Evolutionary conservation across 1,284 basidiomycete species (phyloP).

Genomic region (Volvariella surrecta): DNA sequence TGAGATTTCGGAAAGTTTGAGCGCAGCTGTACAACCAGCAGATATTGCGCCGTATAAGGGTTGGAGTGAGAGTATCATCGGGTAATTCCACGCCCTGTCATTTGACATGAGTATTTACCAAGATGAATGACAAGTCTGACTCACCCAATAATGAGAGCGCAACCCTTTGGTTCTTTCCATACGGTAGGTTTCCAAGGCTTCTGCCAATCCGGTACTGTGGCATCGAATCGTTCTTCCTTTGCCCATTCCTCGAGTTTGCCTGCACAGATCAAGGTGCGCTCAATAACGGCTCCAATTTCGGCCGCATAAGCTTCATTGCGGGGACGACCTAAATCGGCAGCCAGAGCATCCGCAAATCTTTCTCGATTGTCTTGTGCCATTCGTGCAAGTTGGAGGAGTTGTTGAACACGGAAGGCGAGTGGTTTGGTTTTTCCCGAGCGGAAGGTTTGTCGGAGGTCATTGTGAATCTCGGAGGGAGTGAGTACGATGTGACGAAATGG

Average conservation of each 20-base stretch:
- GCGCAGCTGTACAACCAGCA: slow-evolving; percentile 58
- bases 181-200: slow-evolving; percentile 38
- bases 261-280: slow-evolving; percentile 20
- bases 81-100: slow-evolving; percentile 28
- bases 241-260: slow-evolving; percentile 27
- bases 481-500: not conserved
- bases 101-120: not conserved
- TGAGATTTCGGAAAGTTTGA: slow-evolving; percentile 79
- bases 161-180: slow-evolving; percentile 67
- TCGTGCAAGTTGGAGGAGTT: slow-evolving; percentile 26
- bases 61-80: slow-evolving; percentile 20
- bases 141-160: slow-evolving; percentile 49
- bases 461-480: slow-evolving; percentile 16
- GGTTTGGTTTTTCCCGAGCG: slow-evolving; percentile 19
- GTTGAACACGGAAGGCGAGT: slow-evolving; percentile 25
- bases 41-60: slow-evolving; percentile 58
- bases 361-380: slow-evolving; percentile 28
- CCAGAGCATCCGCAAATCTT: slow-evolving; percentile 20
- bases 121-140: slow-evolving; percentile 17
- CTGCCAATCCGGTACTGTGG: slow-evolving; percentile 19
- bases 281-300: slow-evolving; percentile 21
- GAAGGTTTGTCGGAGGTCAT: slow-evolving; percentile 19
- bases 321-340: slow-evolving; percentile 25
- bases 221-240: slow-evolving; percentile 18
- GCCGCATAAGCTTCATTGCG: slow-evolving; percentile 20